Base-by-base conservation (phyloP, 2,329 filamentous ascomycete genomes). In the Phoma sp. region DNA sequence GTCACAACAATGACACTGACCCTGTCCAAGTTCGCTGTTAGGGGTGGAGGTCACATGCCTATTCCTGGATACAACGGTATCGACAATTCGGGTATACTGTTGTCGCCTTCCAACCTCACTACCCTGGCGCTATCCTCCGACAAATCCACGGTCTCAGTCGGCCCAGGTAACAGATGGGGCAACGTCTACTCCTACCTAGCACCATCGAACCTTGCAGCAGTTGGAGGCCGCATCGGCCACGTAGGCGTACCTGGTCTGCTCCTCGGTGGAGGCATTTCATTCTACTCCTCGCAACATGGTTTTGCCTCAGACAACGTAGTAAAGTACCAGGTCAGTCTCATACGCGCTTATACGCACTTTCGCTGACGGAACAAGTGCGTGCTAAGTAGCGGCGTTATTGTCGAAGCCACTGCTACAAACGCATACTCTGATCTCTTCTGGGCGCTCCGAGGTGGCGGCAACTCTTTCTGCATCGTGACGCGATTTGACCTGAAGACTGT, bases 391-490 rank as follows among this genome's bases (percentile, higher is more conserved):
- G 71, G 71, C 3, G 44, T 52, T 1, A 56, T 71, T 19, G 46
- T 58, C 0, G 62, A 61, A 21, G 68, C 57, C 2, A 71, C 61
- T 22, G 62, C 61, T 2, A 52, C 56, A 2, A 64, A 58, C 25
- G 31, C 49, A 3, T 64, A 73, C 46, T 60, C 69, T 4, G 70
- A 74, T 45, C 62, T 74, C 6, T 74, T 66, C 55, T 74, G 70
- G 71, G 70, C 70, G 1, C 55, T 74, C 15, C 55, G 62, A 22
- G 69, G 70, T 9, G 67, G 67, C 19, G 63, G 67, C 8, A 67
- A 63, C 33, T 70, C 68, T 6, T 70, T 69, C 35, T 58, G 57
- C 24, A 54, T 65, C 19, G 56, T 65, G 1, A 67, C 64, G n/a
- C 38, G 54, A 21, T 65, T 67, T 21, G 58, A 64, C 15, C 22